phyloP scores from a whole-genome alignment of 805 yeast species.

The Candida methanosorbosa region DNA sequence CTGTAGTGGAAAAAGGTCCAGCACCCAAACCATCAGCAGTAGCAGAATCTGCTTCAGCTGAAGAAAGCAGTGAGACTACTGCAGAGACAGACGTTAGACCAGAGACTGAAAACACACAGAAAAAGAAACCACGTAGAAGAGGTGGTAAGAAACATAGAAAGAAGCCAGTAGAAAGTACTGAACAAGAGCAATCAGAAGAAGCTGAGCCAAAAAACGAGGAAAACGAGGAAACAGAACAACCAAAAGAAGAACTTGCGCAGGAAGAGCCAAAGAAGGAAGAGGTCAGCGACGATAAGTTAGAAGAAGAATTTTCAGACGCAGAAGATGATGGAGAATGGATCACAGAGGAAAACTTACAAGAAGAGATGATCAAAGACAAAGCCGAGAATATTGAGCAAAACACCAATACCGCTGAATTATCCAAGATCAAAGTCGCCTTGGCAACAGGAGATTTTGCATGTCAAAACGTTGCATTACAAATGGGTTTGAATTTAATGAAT shows the following conservation, averaged over 20 bases:
- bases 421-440: constrained; percentile 64
- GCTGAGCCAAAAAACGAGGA: constrained; percentile 1
- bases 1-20: background rate
- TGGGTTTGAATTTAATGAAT: constrained; percentile 83
- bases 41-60: background rate
- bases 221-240: constrained; percentile 6
- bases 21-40: background rate
- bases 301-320: constrained; percentile 49
- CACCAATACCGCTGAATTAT: constrained; percentile 12
- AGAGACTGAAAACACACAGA: constrained; percentile 7
- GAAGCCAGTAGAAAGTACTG: constrained; percentile 20
- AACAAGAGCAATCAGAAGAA: constrained; percentile 3
- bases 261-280: constrained; percentile 4
- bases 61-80: background rate
- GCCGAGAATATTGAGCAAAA: constrained; percentile 46
- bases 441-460: constrained; percentile 97
- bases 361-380: constrained; percentile 59
- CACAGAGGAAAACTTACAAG: constrained; percentile 74
- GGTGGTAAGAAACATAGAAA: constrained; percentile 60
- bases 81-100: too few relatives aligned
- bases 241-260: constrained; percentile 5
- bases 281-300: constrained; percentile 12
- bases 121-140: constrained; percentile 44
- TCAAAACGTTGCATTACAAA: constrained; percentile 88
- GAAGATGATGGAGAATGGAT: constrained; percentile 91